Conservation (phyloP, 2,329 filamentous ascomycete genomes). For the Grosmannia clavigera region DNA sequence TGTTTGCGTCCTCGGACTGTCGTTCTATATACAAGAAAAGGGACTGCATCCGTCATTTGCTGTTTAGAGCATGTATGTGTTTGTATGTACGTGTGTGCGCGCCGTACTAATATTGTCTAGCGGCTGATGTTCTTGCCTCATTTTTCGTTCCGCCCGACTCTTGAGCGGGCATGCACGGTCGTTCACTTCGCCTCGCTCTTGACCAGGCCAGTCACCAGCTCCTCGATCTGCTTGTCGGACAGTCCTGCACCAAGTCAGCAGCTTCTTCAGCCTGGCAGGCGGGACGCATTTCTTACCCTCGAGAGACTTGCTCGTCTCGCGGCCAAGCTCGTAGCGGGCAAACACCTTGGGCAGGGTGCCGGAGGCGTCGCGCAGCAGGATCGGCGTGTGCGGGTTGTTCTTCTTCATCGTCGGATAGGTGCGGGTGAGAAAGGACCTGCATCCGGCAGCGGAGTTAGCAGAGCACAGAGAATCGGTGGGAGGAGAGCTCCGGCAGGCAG, state of each 20-base stretch:
- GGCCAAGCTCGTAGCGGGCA: conserved; percentile 67
- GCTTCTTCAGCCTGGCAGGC: neutral
- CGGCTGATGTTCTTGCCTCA: neutral
- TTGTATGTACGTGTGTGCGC: neutral
- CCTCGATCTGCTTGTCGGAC: conserved; percentile 49
- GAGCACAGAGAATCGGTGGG: neutral
- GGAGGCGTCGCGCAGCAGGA: conserved; percentile 84
- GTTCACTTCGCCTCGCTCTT: conserved; percentile 23
- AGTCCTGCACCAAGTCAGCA: conserved; percentile 24
- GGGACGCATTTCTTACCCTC: conserved; percentile 25
- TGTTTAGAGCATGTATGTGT: neutral
- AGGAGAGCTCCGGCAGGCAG: neutral
- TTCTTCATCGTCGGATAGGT: conserved; percentile 99
- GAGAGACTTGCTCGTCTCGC: conserved; percentile 44
- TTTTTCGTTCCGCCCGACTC: neutral
- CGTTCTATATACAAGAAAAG: neutral
- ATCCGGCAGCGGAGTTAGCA: neutral
- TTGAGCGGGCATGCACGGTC: neutral
- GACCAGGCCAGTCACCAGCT: conserved; percentile 41
- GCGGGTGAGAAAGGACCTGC: conserved; percentile 75
- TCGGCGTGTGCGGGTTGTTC: conserved; percentile 88
- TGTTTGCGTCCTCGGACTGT: too few relatives aligned
- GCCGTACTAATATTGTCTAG: neutral
- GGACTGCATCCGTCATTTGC: neutral
- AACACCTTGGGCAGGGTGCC: conserved; percentile 78